Percentiles rank a stretch among this genome's conserved stretches.
Evolutionary conservation across 129 eudicot species (phyloP).

Genomic region (Apium graveolens): DNA sequence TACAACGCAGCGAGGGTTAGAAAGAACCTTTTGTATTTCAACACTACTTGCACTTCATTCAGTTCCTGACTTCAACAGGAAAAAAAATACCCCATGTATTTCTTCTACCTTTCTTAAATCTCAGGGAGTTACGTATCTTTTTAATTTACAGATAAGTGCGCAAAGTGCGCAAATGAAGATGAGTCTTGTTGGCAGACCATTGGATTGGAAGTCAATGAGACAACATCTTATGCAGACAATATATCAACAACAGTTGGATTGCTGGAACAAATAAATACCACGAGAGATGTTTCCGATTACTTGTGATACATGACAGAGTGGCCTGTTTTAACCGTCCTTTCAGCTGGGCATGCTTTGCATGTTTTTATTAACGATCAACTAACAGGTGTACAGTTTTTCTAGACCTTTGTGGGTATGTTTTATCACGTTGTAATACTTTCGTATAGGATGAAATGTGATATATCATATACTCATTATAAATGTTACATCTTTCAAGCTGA

Average conservation of each 20-base stretch:
- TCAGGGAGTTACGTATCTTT: not conserved
- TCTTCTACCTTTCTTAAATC: not conserved
- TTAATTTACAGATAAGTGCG: constrained; percentile 69
- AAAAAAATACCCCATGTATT: not conserved
- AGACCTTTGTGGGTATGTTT: not conserved
- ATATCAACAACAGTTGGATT: constrained; percentile 60
- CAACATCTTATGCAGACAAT: constrained; percentile 54
- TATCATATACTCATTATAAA: not conserved
- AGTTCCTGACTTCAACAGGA: not conserved
- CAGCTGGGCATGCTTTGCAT: constrained; percentile 97
- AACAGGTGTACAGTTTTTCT: constrained; percentile 39
- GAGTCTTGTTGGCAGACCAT: constrained; percentile 53
- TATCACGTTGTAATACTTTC: not conserved
- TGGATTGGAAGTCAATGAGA: constrained; percentile 83
- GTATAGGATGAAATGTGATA: not conserved
- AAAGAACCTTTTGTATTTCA: not conserved
- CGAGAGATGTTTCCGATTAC: constrained; percentile 71
- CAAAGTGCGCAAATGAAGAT: constrained; percentile 84
- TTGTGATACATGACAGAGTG: constrained; percentile 84
- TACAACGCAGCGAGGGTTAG: constrained; percentile 98
- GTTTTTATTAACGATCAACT: constrained; percentile 81
- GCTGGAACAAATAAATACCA: constrained; percentile 90
- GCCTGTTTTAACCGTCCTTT: constrained; percentile 67
- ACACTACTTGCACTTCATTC: not conserved
- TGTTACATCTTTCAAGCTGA: not conserved